Percentiles rank a stretch among this genome's conserved stretches.
Evolutionary conservation across 1,139 yeast species (phyloP).

Genomic region (Protomyces gravidus): DNA sequence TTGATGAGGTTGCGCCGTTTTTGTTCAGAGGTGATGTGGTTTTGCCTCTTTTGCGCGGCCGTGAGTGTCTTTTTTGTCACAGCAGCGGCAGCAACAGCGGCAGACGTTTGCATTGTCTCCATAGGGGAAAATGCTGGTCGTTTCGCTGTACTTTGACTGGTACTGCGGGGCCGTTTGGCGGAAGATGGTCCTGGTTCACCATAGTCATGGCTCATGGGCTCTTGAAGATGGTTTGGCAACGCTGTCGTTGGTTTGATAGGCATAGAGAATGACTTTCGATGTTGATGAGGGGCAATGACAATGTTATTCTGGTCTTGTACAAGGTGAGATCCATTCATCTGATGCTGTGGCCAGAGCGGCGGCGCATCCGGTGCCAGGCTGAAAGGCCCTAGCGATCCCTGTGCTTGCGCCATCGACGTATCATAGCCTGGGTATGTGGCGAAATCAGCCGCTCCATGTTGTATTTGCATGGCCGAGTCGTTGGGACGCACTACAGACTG

Average conservation of each 20-base stretch:
- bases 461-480: not conserved
- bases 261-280: not conserved
- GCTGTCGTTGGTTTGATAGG: not conserved
- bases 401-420: not conserved
- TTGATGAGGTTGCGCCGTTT: constrained; percentile 69
- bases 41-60: constrained; percentile 54
- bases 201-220: too few relatives aligned
- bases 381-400: not conserved
- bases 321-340: not conserved
- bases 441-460: not conserved
- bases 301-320: not conserved
- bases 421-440: not conserved
- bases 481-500: not conserved
- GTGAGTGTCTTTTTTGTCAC: not conserved
- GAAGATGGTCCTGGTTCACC: not conserved
- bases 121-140: not conserved
- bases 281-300: not conserved
- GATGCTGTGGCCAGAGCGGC: not conserved
- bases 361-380: not conserved
- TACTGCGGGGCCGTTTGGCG: not conserved
- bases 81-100: not conserved
- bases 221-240: not conserved
- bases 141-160: not conserved
- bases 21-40: constrained; percentile 74
- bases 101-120: not conserved